These are phyloP conservation scores for Phytophthora brassicae DNA, from an alignment of 352 stramenopile species.

Conservation along the genomic window DNA sequence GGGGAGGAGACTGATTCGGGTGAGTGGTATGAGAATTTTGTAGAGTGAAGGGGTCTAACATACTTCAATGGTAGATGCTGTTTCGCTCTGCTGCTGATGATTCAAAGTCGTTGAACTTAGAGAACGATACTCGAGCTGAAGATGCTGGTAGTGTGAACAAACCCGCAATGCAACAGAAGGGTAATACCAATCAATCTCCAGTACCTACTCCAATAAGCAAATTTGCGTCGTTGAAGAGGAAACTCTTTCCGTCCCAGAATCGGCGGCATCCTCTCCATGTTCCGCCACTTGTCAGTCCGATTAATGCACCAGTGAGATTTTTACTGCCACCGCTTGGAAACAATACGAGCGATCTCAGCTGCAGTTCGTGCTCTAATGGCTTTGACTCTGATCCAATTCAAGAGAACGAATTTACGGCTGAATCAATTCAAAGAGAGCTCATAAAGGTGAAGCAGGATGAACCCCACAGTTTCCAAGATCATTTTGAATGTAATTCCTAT, in stretches of 20 bases:
- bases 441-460: neutral
- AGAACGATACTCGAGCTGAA: conserved; percentile 18
- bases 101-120: neutral
- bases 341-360: neutral
- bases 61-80: conserved; percentile 38
- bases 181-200: conserved; percentile 7
- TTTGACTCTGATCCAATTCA: conserved; percentile 5
- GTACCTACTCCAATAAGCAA: conserved; percentile 22
- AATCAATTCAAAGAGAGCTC: neutral
- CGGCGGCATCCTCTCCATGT: conserved; percentile 45
- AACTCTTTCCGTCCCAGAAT: conserved; percentile 55
- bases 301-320: conserved; percentile 11
- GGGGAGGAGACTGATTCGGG: conserved; percentile 43
- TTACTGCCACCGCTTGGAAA: conserved; percentile 5
- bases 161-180: neutral
- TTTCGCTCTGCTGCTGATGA: conserved; percentile 35
- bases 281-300: conserved; percentile 50
- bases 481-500: conserved; percentile 11
- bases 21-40: conserved; percentile 5
- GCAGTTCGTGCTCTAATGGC: neutral
- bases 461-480: neutral
- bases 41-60: neutral
- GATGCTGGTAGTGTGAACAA: conserved; percentile 1
- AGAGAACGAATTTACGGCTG: neutral
- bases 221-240: conserved; percentile 56